Percentiles rank a stretch among this genome's conserved stretches.
These are phyloP conservation scores for Verticillium alfalfae DNA, from an alignment of 2,329 filamentous ascomycete species.

Conservation along the genomic window DNA sequence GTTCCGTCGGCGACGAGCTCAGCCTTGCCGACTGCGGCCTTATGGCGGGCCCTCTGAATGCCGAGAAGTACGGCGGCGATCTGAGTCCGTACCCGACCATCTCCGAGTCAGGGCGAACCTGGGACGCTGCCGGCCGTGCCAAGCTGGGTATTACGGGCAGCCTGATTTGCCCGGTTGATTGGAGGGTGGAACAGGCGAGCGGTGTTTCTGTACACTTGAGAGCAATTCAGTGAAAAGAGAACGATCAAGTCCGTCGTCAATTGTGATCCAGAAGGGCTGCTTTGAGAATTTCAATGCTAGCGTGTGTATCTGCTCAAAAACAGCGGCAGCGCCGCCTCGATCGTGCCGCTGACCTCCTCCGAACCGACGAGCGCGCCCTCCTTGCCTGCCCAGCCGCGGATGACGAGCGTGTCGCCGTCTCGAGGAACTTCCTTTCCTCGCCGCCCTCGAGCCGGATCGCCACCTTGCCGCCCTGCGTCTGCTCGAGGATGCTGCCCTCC, in stretches of 20 bases:
- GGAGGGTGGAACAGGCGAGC: not conserved
- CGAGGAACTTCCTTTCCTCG: conserved; percentile 64
- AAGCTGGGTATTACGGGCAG: conserved; percentile 50
- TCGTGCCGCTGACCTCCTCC: conserved; percentile 65
- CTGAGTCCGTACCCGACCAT: conserved; percentile 42
- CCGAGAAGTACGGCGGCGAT: conserved; percentile 48
- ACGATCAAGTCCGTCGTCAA: not conserved
- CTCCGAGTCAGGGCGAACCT: conserved; percentile 33
- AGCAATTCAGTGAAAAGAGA: too few relatives aligned
- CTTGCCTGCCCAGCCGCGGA: conserved; percentile 62
- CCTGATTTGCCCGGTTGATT: conserved; percentile 35
- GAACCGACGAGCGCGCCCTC: conserved; percentile 66
- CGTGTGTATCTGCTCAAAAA: conserved; percentile 13
- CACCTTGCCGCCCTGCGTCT: conserved; percentile 63
- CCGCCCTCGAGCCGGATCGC: conserved; percentile 56
- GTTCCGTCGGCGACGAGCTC: conserved; percentile 49
- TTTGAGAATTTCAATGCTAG: not conserved
- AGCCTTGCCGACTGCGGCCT: conserved; percentile 55
- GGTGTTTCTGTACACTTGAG: too few relatives aligned
- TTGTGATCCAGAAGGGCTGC: not conserved
- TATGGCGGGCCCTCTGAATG: conserved; percentile 52
- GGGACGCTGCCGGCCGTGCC: conserved; percentile 43
- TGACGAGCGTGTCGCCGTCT: conserved; percentile 68
- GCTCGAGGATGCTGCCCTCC: conserved; percentile 67
- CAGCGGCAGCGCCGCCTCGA: conserved; percentile 30